Evolutionary conservation across 805 yeast genomes (phyloP), one percentile per base, ranked within the genome.

Genomic region (Wickerhamomyces rabaulensis): DNA sequence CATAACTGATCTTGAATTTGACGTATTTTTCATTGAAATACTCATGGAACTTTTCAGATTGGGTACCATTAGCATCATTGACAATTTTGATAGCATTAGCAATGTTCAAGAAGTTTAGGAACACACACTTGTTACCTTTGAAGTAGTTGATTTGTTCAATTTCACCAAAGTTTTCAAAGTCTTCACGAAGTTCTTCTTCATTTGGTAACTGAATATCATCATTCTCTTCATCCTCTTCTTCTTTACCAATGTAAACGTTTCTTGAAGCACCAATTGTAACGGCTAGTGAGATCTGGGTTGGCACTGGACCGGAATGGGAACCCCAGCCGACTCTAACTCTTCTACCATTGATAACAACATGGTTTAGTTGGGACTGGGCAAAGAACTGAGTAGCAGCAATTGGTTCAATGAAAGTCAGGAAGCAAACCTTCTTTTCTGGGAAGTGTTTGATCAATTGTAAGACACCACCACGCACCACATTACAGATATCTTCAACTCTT

Each of bases 211-310:
- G 47, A 12, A 45, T 62, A 40, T 47, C 58, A 35, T 60, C 60
- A 23, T 62, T 55, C 38, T 61, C 67, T 23, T 60, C 58, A 21
- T 52, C 62, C 36, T 61, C 63, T 39, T 68, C 68, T 40, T 73
- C 69, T 44, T 80, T 64, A 33, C 92, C 90, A 49, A 86, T 79
- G 62, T 86, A 86, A 15, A 86, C 78, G 60, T 86, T 86, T 68
- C 95, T 75, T 27, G 87, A 79, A 3, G 91, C 92, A 26, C 91
- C 90, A 2, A 77, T 75, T 2, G 86, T 76, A 3, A 84, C 87
- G 2, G 88, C 88, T 40, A 76, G 63, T 1, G 80, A 67, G 39
- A 86, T 71, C 2, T 74, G 71, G 39, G 78, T 71, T 31, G 73
- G 72, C 27, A 85, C 57, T 0, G 85, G 81, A 1, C 91, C 90